Percentiles rank a stretch among this genome's conserved stretches.
phyloP scores from a whole-genome alignment of 257 asterid species.

The Avicennia marina region DNA sequence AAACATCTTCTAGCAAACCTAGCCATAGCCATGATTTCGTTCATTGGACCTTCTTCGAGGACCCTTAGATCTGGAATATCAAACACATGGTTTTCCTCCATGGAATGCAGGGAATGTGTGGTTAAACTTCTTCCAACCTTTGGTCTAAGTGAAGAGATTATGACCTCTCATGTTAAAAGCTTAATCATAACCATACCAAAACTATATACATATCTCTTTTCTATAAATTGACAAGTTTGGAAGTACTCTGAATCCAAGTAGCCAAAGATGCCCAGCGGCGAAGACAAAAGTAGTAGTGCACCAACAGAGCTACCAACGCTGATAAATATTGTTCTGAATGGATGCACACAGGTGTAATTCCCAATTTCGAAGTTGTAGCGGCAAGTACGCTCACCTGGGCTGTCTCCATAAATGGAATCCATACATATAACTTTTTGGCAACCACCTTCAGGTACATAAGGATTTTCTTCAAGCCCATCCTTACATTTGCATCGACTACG shows the following conservation, averaged over 20 bases:
- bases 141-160: slow-evolving; percentile 17
- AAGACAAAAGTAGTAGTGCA: too few relatives aligned
- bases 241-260: slow-evolving; percentile 40
- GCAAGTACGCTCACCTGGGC: too few relatives aligned
- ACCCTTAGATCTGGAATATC: slow-evolving; percentile 24
- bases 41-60: slow-evolving; percentile 3
- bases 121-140: slow-evolving; percentile 23
- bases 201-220: slow-evolving; percentile 32
- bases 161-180: slow-evolving; percentile 30
- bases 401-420: too few relatives aligned
- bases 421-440: slow-evolving; percentile 18
- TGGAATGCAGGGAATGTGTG: slow-evolving; percentile 23
- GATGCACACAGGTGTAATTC: too few relatives aligned
- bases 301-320: too few relatives aligned
- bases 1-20: slow-evolving; percentile 29
- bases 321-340: too few relatives aligned
- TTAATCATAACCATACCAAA: slow-evolving; percentile 32
- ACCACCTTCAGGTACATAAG: slow-evolving; percentile 14
- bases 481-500: slow-evolving; percentile 8
- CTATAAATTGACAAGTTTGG: slow-evolving; percentile 26
- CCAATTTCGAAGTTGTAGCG: background rate
- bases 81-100: slow-evolving; percentile 19
- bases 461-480: slow-evolving; percentile 20
- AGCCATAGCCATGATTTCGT: slow-evolving; percentile 23
- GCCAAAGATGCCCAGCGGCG: slow-evolving; percentile 24